These are phyloP conservation scores for Aspergillus campestris DNA, from an alignment of 495 filamentous ascomycete genomes.

Conservation along the genomic window DNA sequence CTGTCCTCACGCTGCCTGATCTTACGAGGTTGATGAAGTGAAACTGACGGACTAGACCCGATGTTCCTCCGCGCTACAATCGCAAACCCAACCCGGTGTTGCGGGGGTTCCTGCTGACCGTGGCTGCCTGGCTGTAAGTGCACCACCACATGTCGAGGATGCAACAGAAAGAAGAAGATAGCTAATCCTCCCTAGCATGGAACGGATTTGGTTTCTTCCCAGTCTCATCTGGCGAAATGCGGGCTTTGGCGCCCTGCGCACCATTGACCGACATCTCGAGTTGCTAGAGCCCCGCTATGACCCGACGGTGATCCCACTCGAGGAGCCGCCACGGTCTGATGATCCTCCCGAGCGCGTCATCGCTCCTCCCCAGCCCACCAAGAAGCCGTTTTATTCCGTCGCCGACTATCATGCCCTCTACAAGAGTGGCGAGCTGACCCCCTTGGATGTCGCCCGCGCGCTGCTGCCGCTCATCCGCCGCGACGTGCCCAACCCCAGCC, in stretches of 20 bases:
- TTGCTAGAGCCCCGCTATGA: constrained; percentile 51
- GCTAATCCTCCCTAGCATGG: constrained; percentile 12
- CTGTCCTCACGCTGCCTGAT: too few species aligned
- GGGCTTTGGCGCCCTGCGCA: constrained; percentile 49
- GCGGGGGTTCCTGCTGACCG: constrained; percentile 22
- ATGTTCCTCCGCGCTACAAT: constrained; percentile 20
- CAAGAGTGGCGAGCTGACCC: constrained; percentile 55
- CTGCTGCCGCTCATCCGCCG: constrained; percentile 60
- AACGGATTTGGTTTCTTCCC: constrained; percentile 25
- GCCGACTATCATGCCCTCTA: constrained; percentile 68
- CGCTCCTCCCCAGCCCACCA: constrained; percentile 50
- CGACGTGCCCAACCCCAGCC: constrained; percentile 36
- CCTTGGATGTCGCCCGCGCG: constrained; percentile 55
- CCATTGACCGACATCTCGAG: constrained; percentile 37
- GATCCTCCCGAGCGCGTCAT: too few species aligned
- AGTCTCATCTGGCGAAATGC: constrained; percentile 55
- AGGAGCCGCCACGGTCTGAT: too few species aligned
- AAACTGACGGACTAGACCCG: constrained; percentile 3
- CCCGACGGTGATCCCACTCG: constrained; percentile 59
- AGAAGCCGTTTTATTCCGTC: constrained; percentile 52
- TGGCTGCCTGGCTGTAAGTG: constrained; percentile 27
- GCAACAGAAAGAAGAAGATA: too few species aligned
- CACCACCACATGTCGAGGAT: neutral
- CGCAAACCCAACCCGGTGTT: constrained; percentile 29
- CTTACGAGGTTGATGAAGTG: too few species aligned